Evolutionary conservation across 805 yeast species (phyloP), one percentile per base, ranked within the genome.

Genomic region (Hanseniaspora nectarophila): DNA sequence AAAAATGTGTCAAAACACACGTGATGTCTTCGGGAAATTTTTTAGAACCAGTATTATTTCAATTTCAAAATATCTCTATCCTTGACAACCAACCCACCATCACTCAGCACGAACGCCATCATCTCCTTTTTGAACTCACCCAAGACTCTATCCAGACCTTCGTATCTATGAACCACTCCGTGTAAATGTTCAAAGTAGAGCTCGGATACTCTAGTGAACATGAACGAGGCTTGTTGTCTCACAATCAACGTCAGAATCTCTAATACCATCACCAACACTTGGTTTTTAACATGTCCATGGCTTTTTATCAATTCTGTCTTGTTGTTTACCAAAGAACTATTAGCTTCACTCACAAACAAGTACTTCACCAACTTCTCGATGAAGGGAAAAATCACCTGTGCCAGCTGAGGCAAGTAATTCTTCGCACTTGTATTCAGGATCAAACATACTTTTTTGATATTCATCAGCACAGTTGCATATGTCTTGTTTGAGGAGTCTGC

Each of bases 361-460:
- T n/a, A n/a, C n/a, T n/a, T 28, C 26, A 42, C 21, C 18, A 42
- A 29, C 8, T 29, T 37, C 20, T 46, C 51, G 2, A 47, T 10
- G 4, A 47, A 24, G 3, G 51, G 51, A 35, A 18, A 47, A 4
- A 47, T 40, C 15, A 32, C 43, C 21, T 47, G 51, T 31, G 51
- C 51, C 33, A 47, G 28, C 20, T 47, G 51, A 9, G 51, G 51
- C 20, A 29, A 29, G 26, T 37, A 47, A 13, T 40, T 47, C 34
- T 40, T 39, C n/a, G 43, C n/a, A 13, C 43, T 47, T 13, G 35
- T 20, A 4, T 35, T 47, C 34, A 47, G 12, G 21, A 47, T 31
- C 3, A 20, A 18, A 24, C 26, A 23, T 16, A 26, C 23, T 23
- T 46, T 46, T 5, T 20, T 9, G n/a, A 47, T 39, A 21, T 47